Percentiles rank a stretch among this genome's conserved stretches.
These are phyloP conservation scores for Bidens hawaiensis DNA, from an alignment of 140 eudicot species.

Conservation along the genomic window DNA sequence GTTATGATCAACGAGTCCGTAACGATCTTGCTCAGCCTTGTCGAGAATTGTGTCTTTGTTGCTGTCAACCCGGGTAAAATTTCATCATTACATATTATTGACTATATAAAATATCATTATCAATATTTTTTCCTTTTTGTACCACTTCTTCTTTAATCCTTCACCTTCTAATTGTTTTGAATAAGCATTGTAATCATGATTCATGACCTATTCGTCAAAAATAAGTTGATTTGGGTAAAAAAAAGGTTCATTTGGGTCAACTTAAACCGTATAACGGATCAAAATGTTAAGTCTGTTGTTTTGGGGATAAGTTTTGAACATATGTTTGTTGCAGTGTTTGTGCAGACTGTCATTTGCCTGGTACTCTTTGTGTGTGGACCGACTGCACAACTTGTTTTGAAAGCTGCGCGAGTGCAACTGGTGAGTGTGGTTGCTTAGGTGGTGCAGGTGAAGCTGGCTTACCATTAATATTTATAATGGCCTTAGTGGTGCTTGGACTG, in stretches of 20 bases:
- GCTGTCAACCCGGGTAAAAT: constrained; percentile 92
- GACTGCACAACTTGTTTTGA: constrained; percentile 87
- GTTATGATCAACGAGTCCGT: constrained; percentile 92
- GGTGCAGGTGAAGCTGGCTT: constrained; percentile 99
- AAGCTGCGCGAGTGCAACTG: constrained; percentile 68
- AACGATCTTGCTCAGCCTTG: constrained; percentile 97
- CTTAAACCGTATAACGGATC: too few relatives aligned
- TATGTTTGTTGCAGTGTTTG: constrained; percentile 53
- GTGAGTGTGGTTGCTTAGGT: constrained; percentile 95
- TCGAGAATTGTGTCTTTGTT: constrained; percentile 88
- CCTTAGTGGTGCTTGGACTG: constrained; percentile 76
- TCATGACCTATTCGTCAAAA: too few relatives aligned
- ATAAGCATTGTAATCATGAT: too few relatives aligned
- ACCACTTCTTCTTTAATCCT: neutral
- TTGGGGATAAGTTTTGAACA: constrained; percentile 11
- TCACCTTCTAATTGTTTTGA: neutral
- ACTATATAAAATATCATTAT: neutral
- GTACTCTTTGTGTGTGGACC: constrained; percentile 93
- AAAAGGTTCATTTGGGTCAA: too few relatives aligned
- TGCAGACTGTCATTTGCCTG: constrained; percentile 94
- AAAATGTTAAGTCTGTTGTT: neutral
- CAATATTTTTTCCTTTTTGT: neutral
- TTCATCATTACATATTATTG: constrained; percentile 3
- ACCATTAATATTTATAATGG: constrained; percentile 77
- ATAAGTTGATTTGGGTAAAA: too few relatives aligned